Evolutionary conservation across 2,329 filamentous ascomycete species (phyloP).

Genomic region (Aciculosporium take): DNA sequence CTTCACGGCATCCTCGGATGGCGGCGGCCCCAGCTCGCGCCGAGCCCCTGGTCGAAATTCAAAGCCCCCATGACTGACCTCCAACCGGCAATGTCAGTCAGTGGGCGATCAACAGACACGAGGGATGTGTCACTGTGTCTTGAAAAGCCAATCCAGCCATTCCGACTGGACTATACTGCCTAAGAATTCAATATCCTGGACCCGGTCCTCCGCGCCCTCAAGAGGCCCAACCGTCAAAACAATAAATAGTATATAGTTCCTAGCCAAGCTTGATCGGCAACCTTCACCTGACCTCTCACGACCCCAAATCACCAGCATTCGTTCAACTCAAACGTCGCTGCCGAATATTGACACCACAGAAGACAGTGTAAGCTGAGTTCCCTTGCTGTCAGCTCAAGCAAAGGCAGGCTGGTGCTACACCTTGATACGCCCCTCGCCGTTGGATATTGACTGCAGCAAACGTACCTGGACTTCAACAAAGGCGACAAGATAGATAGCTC

Average conservation of each 20-base stretch:
- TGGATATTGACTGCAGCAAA: background rate
- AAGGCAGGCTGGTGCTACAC: background rate
- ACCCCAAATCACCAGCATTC: no score
- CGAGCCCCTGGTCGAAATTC: background rate
- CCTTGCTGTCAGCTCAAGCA: background rate
- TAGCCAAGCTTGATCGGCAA: no score
- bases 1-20: slow-evolving; percentile 1
- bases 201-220: no score
- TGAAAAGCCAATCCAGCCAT: background rate
- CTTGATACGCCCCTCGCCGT: background rate
- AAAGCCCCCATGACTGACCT: background rate
- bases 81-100: background rate
- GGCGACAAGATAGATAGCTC: background rate
- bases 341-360: background rate
- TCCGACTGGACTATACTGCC: background rate
- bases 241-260: no score
- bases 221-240: no score
- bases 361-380: background rate
- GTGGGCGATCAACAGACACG: background rate
- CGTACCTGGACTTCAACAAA: background rate
- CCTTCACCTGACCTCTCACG: no score
- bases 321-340: no score
- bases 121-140: no score
- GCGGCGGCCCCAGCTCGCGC: background rate
- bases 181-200: no score